Evolutionary conservation across 129 eudicot species (phyloP), one percentile per base, ranked within the genome.

Genomic region (Erigeron canadensis): DNA sequence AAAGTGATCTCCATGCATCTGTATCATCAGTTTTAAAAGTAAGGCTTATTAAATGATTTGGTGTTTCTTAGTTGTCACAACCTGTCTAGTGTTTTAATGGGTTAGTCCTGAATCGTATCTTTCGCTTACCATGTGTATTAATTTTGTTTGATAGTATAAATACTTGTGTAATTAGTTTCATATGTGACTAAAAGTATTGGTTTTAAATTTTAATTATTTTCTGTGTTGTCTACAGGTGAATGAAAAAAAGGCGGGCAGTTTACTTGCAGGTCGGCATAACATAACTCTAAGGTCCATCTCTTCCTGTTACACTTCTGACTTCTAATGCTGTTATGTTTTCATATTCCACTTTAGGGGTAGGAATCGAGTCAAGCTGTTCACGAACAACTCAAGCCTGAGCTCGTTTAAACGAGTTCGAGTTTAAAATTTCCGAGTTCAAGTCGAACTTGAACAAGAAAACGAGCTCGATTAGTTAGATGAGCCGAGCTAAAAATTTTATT

Each of bases 1-100:
- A 94, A 79, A 94, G 97, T 69, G 98, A 94, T 71, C 37, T 84
- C 10, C 89, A 85, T 68, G 98, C 97, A 79, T 89, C 97, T 60
- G 79, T 86, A 43, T 89, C 98, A 39, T 94, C 98, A 0, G 90
- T 94, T 21, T 55, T 94, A 62, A 89, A 94, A 87, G 98, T 78
- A 78, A 71, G 61, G 4, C 15, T 76, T 45, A n/a, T 43, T 55
- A 22, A 60, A 38, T 70, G n/a, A 60, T 12, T 70, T 12, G 3
- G 16, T 7, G 59, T 73, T 16, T 60, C 50, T 72, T 17, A 21
- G 21, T 50, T 45, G 56, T 45, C 61, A 37, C 47, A 10, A 9
- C 11, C 61, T 47, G 16, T 7, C 40, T 46, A 46, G 50, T 53
- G 5, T 62, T 21, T 69, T 46, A 18, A 47, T 45, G 68, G 58